Percentiles rank a stretch among this genome's conserved stretches.
Evolutionary conservation across 2,329 filamentous ascomycete genomes (phyloP).

Genomic region (Beauveria pseudobassiana): DNA sequence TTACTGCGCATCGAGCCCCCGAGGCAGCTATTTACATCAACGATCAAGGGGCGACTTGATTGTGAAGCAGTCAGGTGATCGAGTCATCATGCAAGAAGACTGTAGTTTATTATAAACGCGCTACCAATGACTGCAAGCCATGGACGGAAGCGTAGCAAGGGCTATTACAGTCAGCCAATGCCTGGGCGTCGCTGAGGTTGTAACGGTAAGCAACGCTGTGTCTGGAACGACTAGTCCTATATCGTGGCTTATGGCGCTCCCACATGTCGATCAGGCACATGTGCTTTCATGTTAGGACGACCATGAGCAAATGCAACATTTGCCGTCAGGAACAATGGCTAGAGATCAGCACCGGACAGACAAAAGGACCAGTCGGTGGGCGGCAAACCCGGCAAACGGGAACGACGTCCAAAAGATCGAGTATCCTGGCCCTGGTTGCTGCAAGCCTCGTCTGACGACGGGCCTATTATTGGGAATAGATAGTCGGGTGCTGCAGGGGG

Average conservation of each 20-base stretch:
- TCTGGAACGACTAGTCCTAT: background rate
- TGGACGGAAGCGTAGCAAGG: background rate
- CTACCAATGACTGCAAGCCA: background rate
- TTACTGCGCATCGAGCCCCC: too few species aligned
- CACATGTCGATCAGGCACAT: background rate
- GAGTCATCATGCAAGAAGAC: slow-evolving; percentile 1
- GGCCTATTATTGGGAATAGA: too few species aligned
- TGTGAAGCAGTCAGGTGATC: slow-evolving; percentile 4
- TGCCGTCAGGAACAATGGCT: background rate
- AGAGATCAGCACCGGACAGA: background rate
- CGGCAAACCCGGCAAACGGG: background rate
- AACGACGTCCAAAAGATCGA: background rate
- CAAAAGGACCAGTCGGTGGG: background rate
- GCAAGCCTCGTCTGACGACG: background rate
- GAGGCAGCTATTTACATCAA: too few species aligned
- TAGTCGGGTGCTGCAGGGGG: too few species aligned
- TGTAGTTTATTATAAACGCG: background rate
- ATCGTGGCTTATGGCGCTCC: background rate
- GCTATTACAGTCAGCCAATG: background rate
- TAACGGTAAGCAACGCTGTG: background rate
- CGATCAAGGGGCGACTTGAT: too few species aligned
- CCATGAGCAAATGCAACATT: background rate
- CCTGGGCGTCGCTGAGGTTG: background rate
- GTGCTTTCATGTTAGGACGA: background rate
- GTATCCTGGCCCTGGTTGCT: background rate